These are phyloP conservation scores for Plasmodium vivax DNA, from an alignment of 169 alveolate species.

Conservation along the genomic window DNA sequence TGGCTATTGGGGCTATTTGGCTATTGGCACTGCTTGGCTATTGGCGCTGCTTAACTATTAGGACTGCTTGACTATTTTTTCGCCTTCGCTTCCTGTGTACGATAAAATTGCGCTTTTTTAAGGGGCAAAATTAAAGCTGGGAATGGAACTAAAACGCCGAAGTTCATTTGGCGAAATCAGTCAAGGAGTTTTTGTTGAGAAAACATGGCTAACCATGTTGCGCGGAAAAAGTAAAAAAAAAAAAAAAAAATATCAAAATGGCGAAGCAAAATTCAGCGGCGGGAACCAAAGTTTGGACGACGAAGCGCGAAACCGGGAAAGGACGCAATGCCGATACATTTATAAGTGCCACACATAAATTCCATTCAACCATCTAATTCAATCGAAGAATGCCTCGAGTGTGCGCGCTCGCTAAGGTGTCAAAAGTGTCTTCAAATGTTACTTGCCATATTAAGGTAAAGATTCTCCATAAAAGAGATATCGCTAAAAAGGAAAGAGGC, in stretches of 20 bases:
- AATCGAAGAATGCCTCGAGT: background rate
- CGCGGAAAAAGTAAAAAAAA: background rate
- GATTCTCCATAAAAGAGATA: background rate
- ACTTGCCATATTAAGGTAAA: background rate
- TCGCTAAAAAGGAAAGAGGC: background rate
- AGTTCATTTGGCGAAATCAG: background rate
- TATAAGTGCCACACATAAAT: background rate
- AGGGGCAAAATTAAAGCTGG: background rate
- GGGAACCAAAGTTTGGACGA: background rate
- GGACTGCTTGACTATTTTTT: background rate
- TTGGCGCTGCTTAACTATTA: background rate
- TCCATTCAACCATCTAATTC: background rate
- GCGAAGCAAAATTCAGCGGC: background rate
- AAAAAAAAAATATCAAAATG: background rate
- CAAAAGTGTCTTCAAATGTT: slow-evolving; percentile 40
- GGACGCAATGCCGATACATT: background rate
- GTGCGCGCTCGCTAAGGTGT: background rate
- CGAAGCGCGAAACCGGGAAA: background rate
- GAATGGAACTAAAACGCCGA: background rate
- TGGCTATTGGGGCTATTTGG: background rate
- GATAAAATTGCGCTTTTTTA: background rate
- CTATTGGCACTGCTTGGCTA: background rate
- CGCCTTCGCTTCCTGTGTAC: background rate
- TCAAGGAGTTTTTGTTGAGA: background rate
- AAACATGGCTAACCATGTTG: background rate